phyloP scores from a whole-genome alignment of 768 basidiomycete species.

The Cubamyces sp. region DNA sequence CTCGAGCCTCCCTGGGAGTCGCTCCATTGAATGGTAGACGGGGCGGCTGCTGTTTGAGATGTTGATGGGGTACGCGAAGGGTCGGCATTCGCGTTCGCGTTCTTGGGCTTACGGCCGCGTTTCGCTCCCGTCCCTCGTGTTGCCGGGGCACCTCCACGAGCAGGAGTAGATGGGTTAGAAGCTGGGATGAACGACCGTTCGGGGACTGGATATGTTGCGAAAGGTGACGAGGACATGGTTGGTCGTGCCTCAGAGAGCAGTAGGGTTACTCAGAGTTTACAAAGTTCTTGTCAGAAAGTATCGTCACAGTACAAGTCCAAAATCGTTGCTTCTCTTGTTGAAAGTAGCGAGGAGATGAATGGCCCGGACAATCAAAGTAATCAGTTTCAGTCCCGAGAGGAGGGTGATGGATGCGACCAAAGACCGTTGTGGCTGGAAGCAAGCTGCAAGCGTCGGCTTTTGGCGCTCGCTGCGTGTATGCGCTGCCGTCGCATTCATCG shows the following conservation, averaged over 20 bases:
- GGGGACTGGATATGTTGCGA: slow-evolving; percentile 32
- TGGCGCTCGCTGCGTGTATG: no score
- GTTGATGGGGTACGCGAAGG: slow-evolving; percentile 25
- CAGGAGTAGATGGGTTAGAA: slow-evolving; percentile 15
- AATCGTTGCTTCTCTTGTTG: no score
- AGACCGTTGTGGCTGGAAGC: no score
- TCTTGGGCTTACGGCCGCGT: slow-evolving; percentile 39
- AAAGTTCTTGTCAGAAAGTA: no score
- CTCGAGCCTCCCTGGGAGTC: slow-evolving; percentile 10
- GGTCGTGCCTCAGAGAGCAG: no score
- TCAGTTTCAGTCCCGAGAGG: no score
- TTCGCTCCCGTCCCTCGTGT: slow-evolving; percentile 33
- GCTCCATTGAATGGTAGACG: slow-evolving; percentile 9
- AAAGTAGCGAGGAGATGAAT: no score
- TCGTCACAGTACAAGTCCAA: no score
- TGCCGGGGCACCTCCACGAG: slow-evolving; percentile 23
- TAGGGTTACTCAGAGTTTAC: not conserved
- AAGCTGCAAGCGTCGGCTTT: no score
- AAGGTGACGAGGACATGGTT: slow-evolving; percentile 33
- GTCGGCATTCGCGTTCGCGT: slow-evolving; percentile 22
- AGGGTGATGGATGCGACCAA: no score
- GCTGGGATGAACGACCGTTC: slow-evolving; percentile 33
- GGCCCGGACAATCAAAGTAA: no score
- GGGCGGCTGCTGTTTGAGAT: slow-evolving; percentile 10
- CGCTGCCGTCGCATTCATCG: no score